Evolutionary conservation across 169 alveolate genomes (phyloP).

Genomic region (Eimeria necatrix): DNA sequence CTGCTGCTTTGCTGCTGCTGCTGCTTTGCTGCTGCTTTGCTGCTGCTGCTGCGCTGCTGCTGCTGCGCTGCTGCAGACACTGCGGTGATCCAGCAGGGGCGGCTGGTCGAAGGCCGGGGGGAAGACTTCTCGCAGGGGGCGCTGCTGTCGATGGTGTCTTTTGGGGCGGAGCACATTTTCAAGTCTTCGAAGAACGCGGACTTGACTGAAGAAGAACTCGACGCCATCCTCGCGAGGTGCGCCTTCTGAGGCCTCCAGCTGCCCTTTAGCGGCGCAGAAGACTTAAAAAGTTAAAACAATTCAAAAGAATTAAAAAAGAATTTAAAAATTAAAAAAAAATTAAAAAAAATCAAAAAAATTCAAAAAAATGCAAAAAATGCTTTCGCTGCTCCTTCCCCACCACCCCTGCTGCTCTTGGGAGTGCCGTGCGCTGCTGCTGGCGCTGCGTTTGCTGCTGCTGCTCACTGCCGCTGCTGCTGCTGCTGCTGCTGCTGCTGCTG

Average conservation of each 20-base stretch:
- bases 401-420: no score
- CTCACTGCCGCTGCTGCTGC: not conserved
- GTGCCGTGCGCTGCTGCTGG: no score
- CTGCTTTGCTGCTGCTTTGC: not conserved
- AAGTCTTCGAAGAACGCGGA: slow-evolving; percentile 84
- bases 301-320: no score
- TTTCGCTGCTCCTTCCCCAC: no score
- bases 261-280: no score
- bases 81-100: slow-evolving; percentile 98
- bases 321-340: no score
- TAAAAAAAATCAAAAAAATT: no score
- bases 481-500: slow-evolving; percentile 4
- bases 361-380: no score
- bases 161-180: slow-evolving; percentile 88
- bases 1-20: not conserved
- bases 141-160: slow-evolving; percentile 86
- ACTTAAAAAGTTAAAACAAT: no score
- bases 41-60: not conserved
- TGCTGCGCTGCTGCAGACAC: slow-evolving; percentile 89
- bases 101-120: slow-evolving; percentile 86
- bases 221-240: slow-evolving; percentile 85
- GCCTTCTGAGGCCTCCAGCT: not conserved
- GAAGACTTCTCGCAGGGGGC: slow-evolving; percentile 73
- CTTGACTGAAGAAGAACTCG: slow-evolving; percentile 87
- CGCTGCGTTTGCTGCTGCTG: no score